These are phyloP conservation scores for Aspergillus vadensis DNA, from an alignment of 2,329 filamentous ascomycete species.

Conservation along the genomic window DNA sequence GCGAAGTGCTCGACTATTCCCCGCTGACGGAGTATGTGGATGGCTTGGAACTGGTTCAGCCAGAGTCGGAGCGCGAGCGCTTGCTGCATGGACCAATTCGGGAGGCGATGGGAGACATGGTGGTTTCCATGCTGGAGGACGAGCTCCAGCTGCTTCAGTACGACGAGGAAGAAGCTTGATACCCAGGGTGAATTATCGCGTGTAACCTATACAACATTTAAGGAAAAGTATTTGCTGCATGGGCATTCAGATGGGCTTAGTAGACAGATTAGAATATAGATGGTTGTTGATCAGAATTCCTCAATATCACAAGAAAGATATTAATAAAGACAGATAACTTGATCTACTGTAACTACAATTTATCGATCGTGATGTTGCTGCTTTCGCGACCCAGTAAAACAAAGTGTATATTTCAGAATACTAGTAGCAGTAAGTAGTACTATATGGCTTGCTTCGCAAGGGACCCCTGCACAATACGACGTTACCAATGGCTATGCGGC, in stretches of 20 bases:
- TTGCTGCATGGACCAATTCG: slow-evolving; percentile 36
- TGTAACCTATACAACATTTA: neutral
- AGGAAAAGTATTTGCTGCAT: neutral
- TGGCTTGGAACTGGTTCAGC: slow-evolving; percentile 30
- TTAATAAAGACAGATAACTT: no score
- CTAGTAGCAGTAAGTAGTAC: no score
- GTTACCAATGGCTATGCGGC: no score
- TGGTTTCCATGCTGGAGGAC: slow-evolving; percentile 39
- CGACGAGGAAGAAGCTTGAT: slow-evolving; percentile 24
- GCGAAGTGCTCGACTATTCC: slow-evolving; percentile 36
- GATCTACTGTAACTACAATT: no score
- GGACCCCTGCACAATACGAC: no score
- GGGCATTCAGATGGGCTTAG: neutral
- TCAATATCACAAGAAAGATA: no score
- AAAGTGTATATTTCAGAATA: no score
- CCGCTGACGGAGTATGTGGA: slow-evolving; percentile 41
- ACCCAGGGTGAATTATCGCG: slow-evolving; percentile 1
- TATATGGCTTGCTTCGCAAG: no score
- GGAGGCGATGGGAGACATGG: slow-evolving; percentile 38
- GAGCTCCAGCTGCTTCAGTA: slow-evolving; percentile 38
- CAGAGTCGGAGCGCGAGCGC: slow-evolving; percentile 27
- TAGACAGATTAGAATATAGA: neutral
- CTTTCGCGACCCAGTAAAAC: no score
- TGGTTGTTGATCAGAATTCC: neutral
- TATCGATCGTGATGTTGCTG: no score